Evolutionary conservation across 371 early-diverging fungal genomes (phyloP).

Genomic region (Rhizopus delemar): DNA sequence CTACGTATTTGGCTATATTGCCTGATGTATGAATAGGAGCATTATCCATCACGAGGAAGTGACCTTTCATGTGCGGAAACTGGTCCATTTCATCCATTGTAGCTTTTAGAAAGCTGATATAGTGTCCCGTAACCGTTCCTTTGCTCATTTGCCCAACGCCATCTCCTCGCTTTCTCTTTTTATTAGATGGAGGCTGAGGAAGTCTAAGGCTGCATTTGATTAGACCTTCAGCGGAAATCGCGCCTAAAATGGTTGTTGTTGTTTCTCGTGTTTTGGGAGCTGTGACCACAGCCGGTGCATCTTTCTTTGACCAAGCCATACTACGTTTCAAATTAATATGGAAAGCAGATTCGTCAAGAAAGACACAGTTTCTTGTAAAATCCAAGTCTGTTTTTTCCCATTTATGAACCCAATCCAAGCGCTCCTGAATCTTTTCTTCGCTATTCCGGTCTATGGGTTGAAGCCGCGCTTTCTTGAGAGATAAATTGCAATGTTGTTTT

Average conservation of each 20-base stretch:
- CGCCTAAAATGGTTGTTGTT: conserved; percentile 11
- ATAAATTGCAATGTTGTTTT: conserved; percentile 21
- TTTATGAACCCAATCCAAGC: conserved; percentile 12
- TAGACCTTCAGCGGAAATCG: conserved; percentile 9
- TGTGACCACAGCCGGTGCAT: not conserved
- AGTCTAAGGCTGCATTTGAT: conserved; percentile 11
- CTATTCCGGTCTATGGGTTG: conserved; percentile 9
- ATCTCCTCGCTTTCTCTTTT: conserved; percentile 19
- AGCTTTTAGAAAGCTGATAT: conserved; percentile 17
- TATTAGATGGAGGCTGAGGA: conserved; percentile 17
- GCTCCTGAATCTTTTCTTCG: conserved; percentile 11
- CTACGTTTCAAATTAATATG: conserved; percentile 15
- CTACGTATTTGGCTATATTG: conserved; percentile 8
- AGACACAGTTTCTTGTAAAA: conserved; percentile 11
- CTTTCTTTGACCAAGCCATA: conserved; percentile 2
- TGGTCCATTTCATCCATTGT: conserved; percentile 19
- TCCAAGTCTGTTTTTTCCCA: conserved; percentile 9
- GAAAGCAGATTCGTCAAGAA: conserved; percentile 16
- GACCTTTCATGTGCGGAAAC: conserved; percentile 21
- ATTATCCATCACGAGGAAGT: conserved; percentile 24
- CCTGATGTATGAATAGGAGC: conserved; percentile 19
- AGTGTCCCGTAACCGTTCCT: conserved; percentile 14
- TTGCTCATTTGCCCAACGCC: conserved; percentile 15
- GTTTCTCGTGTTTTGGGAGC: conserved; percentile 5
- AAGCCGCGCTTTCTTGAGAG: conserved; percentile 5